These are phyloP conservation scores for Cercophora scortea DNA, from an alignment of 495 filamentous ascomycete species.

Conservation along the genomic window DNA sequence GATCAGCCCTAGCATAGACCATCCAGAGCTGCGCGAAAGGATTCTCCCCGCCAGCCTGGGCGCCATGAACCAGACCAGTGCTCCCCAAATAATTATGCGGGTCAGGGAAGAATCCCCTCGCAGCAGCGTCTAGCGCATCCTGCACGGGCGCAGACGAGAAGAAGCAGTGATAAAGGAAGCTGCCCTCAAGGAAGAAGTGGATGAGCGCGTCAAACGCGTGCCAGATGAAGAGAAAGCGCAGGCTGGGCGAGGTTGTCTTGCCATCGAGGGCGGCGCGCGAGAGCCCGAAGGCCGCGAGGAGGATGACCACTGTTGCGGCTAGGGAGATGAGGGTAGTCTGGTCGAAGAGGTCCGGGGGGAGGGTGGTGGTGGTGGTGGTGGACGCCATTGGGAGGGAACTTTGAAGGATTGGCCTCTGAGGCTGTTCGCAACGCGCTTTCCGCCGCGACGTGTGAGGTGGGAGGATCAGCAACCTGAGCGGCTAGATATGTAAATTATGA, in stretches of 20 bases:
- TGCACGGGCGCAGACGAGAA: conserved; percentile 52
- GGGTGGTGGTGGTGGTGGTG: conserved; percentile 2
- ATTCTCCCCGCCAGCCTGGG: conserved; percentile 53
- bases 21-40: conserved; percentile 71
- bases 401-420: no score
- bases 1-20: conserved; percentile 86
- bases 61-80: conserved; percentile 60
- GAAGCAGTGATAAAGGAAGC: conserved; percentile 89
- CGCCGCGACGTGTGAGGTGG: no score
- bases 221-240: conserved; percentile 84
- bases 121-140: conserved; percentile 7
- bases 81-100: conserved; percentile 34
- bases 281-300: conserved; percentile 35
- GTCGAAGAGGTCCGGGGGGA: conserved; percentile 42
- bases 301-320: conserved; percentile 38
- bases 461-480: no score
- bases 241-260: conserved; percentile 18
- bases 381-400: not conserved
- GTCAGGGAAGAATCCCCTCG: conserved; percentile 27
- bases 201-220: conserved; percentile 87
- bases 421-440: no score
- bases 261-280: conserved; percentile 35
- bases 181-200: conserved; percentile 82
- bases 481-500: no score
- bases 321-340: conserved; percentile 47